Evolutionary conservation across 345 rosid genomes (phyloP).

Genomic region (Brassica rapa): DNA sequence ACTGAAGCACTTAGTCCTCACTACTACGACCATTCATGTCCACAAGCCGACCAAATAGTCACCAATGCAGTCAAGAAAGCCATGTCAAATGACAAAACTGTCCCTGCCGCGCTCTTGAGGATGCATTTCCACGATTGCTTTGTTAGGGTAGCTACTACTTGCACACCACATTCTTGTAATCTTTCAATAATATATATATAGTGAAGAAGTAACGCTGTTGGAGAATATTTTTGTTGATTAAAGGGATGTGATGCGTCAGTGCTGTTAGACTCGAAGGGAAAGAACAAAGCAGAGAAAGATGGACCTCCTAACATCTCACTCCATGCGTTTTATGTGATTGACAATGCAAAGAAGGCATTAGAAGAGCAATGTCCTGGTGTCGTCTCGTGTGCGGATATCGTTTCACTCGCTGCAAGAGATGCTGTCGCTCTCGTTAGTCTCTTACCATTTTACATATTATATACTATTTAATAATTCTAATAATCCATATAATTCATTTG

Average conservation of each 20-base stretch:
- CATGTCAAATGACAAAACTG: slow-evolving; percentile 64
- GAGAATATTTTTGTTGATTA: background rate
- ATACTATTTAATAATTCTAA: background rate
- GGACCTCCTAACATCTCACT: slow-evolving; percentile 86
- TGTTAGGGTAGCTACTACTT: background rate
- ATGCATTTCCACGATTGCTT: background rate
- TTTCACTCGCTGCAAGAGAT: slow-evolving; percentile 83
- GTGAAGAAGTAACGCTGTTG: background rate
- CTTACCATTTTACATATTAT: background rate
- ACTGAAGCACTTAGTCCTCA: slow-evolving; percentile 54
- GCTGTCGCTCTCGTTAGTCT: slow-evolving; percentile 68
- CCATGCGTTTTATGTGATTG: slow-evolving; percentile 86
- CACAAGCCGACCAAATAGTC: slow-evolving; percentile 51
- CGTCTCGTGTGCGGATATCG: slow-evolving; percentile 87
- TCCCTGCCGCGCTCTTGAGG: slow-evolving; percentile 62
- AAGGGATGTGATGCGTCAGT: slow-evolving; percentile 59
- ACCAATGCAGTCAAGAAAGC: slow-evolving; percentile 61
- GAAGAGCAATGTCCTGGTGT: slow-evolving; percentile 72
- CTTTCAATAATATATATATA: background rate
- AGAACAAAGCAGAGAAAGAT: slow-evolving; percentile 20
- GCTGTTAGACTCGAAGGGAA: background rate
- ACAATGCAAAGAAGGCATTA: slow-evolving; percentile 67
- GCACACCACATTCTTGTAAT: background rate
- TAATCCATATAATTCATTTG: background rate
- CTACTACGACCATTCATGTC: slow-evolving; percentile 67